Conservation (phyloP, 2,329 filamentous ascomycete species). For the Stachybotrys elegans region DNA sequence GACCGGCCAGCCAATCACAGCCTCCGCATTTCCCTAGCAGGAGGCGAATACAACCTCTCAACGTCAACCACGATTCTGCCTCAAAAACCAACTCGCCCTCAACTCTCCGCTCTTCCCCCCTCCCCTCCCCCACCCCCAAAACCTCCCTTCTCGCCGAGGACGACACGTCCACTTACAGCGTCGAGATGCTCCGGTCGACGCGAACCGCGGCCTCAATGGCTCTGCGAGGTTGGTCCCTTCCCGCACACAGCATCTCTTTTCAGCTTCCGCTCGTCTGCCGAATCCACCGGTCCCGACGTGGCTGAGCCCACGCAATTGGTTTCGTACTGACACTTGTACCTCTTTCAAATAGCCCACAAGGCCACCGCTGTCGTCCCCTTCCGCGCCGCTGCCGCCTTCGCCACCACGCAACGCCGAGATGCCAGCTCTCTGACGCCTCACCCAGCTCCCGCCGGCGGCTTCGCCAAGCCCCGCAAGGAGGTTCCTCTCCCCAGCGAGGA, state of each 20-base stretch:
- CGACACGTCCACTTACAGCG: constrained; percentile 5
- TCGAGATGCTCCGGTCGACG: constrained; percentile 42
- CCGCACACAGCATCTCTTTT: no score
- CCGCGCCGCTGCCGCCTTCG: constrained; percentile 56
- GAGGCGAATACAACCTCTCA: constrained; percentile 24
- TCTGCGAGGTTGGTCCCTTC: constrained; percentile 48
- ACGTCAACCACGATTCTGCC: constrained; percentile 19
- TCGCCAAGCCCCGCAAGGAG: constrained; percentile 59
- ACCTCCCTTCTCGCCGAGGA: constrained; percentile 7
- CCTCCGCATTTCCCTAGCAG: constrained; percentile 21
- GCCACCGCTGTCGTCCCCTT: constrained; percentile 57
- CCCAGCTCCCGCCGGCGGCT: constrained; percentile 45
- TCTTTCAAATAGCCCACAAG: no score
- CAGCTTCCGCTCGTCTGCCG: no score
- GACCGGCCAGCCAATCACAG: constrained; percentile 21
- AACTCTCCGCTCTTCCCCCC: constrained; percentile 10
- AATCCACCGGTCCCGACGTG: no score
- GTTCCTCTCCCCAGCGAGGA: constrained; percentile 75
- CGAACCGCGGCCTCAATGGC: constrained; percentile 48
- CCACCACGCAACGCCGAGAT: constrained; percentile 62
- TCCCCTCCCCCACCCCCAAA: constrained; percentile 12
- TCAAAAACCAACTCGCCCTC: constrained; percentile 12
- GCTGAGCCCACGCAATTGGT: no score
- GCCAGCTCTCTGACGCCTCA: constrained; percentile 53
- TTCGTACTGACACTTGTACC: no score